Conservation (phyloP, 202 grass and related monocot genomes). For the Hordeum pubiflorum region DNA sequence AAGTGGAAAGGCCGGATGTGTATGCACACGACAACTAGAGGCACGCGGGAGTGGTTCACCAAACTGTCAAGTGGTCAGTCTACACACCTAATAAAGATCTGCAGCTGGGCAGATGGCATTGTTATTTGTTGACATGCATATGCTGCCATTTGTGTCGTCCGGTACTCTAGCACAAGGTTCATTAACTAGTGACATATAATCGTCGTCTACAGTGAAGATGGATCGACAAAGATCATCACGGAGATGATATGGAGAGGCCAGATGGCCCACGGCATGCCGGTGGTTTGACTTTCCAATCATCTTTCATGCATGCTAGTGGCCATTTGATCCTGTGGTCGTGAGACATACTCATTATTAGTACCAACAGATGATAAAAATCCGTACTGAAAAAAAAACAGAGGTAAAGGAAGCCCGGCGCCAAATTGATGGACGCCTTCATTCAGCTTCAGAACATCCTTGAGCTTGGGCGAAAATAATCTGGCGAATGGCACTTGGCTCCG, state of each 20-base stretch:
- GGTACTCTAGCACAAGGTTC: not conserved
- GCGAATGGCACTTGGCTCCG: no score
- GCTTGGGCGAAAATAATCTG: no score
- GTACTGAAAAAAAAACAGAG: no score
- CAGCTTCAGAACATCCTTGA: no score
- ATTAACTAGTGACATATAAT: constrained; percentile 1
- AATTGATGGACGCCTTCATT: no score
- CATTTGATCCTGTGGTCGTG: not conserved
- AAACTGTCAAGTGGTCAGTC: constrained; percentile 25
- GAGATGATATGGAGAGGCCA: not conserved
- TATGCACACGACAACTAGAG: not conserved
- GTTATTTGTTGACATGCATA: constrained; percentile 2
- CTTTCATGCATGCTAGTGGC: not conserved
- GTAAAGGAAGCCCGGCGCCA: no score
- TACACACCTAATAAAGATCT: constrained; percentile 57
- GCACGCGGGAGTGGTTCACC: constrained; percentile 39
- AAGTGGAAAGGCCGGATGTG: no score
- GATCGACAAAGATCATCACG: not conserved
- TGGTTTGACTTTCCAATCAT: constrained; percentile 2
- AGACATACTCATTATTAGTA: not conserved
- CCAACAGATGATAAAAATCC: no score
- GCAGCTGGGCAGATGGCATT: constrained; percentile 12
- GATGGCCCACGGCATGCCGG: not conserved
- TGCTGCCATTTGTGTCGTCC: constrained; percentile 16
- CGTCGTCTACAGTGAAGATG: not conserved